These are phyloP conservation scores for Dispira simplex DNA, from an alignment of 192 early-diverging fungal species.

Conservation along the genomic window DNA sequence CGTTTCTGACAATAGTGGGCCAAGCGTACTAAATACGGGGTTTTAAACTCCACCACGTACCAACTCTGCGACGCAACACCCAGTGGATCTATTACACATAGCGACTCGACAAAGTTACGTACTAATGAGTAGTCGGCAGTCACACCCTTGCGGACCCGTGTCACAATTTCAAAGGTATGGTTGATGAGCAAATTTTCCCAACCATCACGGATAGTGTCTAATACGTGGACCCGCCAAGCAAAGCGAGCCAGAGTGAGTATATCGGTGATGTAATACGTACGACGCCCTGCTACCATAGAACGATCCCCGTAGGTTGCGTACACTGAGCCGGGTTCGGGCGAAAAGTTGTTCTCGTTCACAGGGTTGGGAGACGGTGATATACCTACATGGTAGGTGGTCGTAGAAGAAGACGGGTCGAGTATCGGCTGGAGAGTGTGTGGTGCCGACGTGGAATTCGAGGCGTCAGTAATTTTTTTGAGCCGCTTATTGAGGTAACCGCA, in stretches of 20 bases:
- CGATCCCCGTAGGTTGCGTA: background rate
- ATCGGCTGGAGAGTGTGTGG: background rate
- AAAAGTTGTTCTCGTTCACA: background rate
- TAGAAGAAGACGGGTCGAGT: background rate
- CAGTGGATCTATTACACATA: background rate
- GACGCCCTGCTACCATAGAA: background rate
- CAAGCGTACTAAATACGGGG: background rate
- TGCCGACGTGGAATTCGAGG: background rate
- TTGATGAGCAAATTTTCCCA: slow-evolving; percentile 1
- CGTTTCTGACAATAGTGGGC: background rate
- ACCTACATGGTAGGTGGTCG: background rate
- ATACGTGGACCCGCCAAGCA: background rate
- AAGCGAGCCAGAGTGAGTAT: background rate
- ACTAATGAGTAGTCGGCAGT: background rate
- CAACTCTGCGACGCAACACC: background rate
- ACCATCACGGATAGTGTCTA: background rate
- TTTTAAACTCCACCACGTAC: slow-evolving; percentile 4
- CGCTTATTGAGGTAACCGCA: slow-evolving; percentile 8
- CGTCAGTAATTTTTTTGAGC: background rate
- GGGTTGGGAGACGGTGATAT: background rate
- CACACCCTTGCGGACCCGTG: background rate
- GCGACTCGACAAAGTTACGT: background rate
- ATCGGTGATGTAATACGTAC: background rate
- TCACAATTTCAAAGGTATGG: slow-evolving; percentile 1
- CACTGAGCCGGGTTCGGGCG: background rate